A percentile compares a stretch with the other conserved stretches of the same genome.
Conservation (phyloP, 2,329 filamentous ascomycete species). For the Alternaria sp. region DNA sequence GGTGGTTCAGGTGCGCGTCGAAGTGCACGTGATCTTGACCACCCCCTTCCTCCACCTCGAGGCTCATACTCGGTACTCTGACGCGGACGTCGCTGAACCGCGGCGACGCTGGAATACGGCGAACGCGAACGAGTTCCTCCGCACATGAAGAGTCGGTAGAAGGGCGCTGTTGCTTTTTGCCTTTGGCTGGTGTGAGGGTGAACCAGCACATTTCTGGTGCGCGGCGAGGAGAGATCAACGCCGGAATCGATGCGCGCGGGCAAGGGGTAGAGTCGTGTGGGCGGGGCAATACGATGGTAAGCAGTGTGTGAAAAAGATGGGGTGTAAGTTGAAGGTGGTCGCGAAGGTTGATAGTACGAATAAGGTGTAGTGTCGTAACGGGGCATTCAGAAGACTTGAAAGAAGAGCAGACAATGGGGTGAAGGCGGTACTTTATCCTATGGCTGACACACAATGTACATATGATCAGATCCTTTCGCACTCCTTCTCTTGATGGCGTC, state of each 20-base stretch:
- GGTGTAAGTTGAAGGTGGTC: slow-evolving; percentile 27
- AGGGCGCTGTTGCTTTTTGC: slow-evolving; percentile 22
- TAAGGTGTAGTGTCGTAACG: slow-evolving; percentile 20
- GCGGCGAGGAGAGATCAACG: slow-evolving; percentile 11
- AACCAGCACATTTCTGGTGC: slow-evolving; percentile 40
- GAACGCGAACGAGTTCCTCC: slow-evolving; percentile 39
- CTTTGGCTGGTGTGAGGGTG: slow-evolving; percentile 34
- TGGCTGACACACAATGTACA: slow-evolving; percentile 15
- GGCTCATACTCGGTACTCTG: slow-evolving; percentile 25
- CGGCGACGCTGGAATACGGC: slow-evolving; percentile 19
- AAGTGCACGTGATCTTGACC: slow-evolving; percentile 25
- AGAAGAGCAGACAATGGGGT: slow-evolving; percentile 11
- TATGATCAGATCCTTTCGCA: slow-evolving; percentile 12
- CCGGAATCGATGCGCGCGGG: slow-evolving; percentile 26
- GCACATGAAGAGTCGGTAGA: slow-evolving; percentile 32
- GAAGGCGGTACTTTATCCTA: slow-evolving; percentile 21
- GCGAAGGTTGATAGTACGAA: slow-evolving; percentile 20
- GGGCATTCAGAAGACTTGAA: slow-evolving; percentile 27
- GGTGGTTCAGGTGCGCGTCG: slow-evolving; percentile 25
- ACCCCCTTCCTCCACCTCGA: slow-evolving; percentile 23
- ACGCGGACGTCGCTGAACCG: slow-evolving; percentile 33
- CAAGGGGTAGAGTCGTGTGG: slow-evolving; percentile 25
- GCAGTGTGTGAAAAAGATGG: slow-evolving; percentile 24
- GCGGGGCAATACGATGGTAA: slow-evolving; percentile 32
- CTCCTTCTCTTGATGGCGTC: slow-evolving; percentile 19